Percentiles rank a stretch among this genome's conserved stretches.
Conservation (phyloP, 352 stramenopile species). For the Blastocystis sp. region DNA sequence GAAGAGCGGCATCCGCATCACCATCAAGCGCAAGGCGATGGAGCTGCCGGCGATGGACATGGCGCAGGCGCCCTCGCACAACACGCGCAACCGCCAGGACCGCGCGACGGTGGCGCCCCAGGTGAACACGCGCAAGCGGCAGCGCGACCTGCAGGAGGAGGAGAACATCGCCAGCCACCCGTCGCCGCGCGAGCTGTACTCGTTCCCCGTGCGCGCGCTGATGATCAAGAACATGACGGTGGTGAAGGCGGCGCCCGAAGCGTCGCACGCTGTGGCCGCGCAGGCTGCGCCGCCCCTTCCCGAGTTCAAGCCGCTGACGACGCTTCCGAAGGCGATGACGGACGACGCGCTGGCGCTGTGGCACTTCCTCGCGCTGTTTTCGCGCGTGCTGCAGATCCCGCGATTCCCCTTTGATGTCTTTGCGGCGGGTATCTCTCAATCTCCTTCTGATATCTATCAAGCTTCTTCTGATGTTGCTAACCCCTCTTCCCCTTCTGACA, state of each 20-base stretch:
- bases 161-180: not conserved
- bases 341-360: slow-evolving; percentile 16
- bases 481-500: too few relatives aligned
- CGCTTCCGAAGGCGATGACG: not conserved
- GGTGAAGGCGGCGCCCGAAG: not conserved
- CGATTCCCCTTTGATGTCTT: slow-evolving; percentile 38
- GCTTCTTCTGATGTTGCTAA: too few relatives aligned
- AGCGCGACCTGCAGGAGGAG: not conserved
- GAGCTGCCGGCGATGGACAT: not conserved
- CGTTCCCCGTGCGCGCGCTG: not conserved
- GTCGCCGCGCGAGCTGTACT: not conserved
- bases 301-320: not conserved
- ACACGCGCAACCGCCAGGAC: not conserved
- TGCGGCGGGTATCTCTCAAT: not conserved
- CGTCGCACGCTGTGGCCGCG: too few relatives aligned
- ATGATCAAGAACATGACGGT: not conserved
- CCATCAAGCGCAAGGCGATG: not conserved
- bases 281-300: not conserved
- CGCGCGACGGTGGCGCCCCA: not conserved
- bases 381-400: slow-evolving; percentile 11
- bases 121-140: not conserved
- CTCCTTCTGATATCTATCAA: too few relatives aligned
- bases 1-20: not conserved
- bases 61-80: not conserved
- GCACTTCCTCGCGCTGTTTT: slow-evolving; percentile 46